These are phyloP conservation scores for Plasmopara muralis DNA, from an alignment of 352 stramenopile species.

Conservation along the genomic window DNA sequence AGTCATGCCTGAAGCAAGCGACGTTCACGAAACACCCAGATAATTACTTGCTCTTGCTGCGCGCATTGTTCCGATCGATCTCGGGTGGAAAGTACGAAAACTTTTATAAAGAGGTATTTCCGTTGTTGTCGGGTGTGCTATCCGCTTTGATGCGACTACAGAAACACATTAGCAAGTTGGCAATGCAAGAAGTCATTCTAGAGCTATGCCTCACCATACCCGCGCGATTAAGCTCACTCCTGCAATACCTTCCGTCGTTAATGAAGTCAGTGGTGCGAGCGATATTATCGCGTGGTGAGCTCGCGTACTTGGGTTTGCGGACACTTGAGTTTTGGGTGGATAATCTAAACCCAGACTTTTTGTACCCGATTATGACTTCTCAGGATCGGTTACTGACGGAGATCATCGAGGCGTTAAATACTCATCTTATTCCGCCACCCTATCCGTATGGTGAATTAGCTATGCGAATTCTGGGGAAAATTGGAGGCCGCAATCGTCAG, in stretches of 20 bases:
- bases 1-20: constrained; percentile 87
- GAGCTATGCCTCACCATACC: constrained; percentile 97
- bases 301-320: constrained; percentile 92
- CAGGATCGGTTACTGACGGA: constrained; percentile 87
- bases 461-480: constrained; percentile 95
- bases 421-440: constrained; percentile 92
- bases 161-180: constrained; percentile 74
- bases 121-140: constrained; percentile 89
- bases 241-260: constrained; percentile 96
- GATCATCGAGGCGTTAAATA: constrained; percentile 94
- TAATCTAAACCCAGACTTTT: constrained; percentile 96
- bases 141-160: constrained; percentile 93
- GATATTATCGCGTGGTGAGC: constrained; percentile 91
- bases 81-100: constrained; percentile 97
- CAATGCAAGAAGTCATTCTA: constrained; percentile 89
- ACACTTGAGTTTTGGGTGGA: constrained; percentile 99
- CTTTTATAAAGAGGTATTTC: constrained; percentile 96
- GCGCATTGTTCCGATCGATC: constrained; percentile 94
- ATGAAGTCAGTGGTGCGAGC: constrained; percentile 93
- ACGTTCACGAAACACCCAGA: constrained; percentile 88
- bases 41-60: constrained; percentile 93
- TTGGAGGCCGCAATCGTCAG: constrained; percentile 90
- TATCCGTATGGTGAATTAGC: constrained; percentile 96
- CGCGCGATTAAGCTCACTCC: constrained; percentile 89
- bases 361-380: constrained; percentile 92